phyloP scores from a whole-genome alignment of 148 eudicot species.

The Linanthus parryae region DNA sequence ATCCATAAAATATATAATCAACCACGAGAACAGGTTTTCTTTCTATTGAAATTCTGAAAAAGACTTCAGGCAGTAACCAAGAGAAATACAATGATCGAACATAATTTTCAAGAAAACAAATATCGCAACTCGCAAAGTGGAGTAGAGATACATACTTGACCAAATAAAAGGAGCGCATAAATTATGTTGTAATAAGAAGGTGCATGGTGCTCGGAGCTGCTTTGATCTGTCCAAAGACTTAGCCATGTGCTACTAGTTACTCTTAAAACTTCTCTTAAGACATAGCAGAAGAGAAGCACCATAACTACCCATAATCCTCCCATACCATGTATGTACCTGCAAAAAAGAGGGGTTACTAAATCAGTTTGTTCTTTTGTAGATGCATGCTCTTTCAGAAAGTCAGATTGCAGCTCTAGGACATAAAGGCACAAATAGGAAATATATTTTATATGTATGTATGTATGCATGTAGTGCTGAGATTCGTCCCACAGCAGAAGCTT shows the following conservation, averaged over 20 bases:
- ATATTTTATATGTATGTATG: too few species aligned
- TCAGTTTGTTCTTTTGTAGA: too few species aligned
- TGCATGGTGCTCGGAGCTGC: constrained; percentile 30
- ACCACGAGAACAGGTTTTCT: not conserved
- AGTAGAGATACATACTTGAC: constrained; percentile 49
- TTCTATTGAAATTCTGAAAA: not conserved
- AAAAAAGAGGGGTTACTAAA: constrained; percentile 5
- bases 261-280: constrained; percentile 58
- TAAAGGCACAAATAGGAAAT: too few species aligned
- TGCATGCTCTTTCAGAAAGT: too few species aligned
- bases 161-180: constrained; percentile 64
- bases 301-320: constrained; percentile 90
- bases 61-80: too few species aligned
- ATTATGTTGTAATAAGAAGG: constrained; percentile 56
- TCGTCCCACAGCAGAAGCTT: too few species aligned
- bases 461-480: too few species aligned
- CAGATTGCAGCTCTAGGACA: too few species aligned
- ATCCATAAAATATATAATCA: constrained; percentile 8
- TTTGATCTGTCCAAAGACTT: constrained; percentile 78
- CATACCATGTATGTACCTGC: constrained; percentile 80
- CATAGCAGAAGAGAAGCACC: constrained; percentile 62
- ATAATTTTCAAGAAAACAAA: too few species aligned
- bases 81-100: too few species aligned
- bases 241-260: constrained; percentile 85
- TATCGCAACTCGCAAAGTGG: too few species aligned